Evolutionary conservation across 257 asterid genomes (phyloP), one percentile per base, ranked within the genome.

Genomic region (Solanum pimpinellifolium): DNA sequence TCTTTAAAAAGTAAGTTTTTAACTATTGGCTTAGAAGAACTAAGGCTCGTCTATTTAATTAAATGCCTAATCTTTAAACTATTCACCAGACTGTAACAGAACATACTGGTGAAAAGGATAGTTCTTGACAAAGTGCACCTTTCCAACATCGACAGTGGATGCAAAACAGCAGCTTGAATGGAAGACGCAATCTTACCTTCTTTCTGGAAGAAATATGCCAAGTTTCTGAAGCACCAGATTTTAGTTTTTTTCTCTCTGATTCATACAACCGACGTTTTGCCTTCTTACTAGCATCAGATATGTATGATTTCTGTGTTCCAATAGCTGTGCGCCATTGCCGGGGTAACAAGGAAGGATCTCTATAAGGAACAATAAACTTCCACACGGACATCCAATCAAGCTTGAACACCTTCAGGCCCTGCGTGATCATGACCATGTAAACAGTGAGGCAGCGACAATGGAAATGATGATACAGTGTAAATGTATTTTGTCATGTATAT

Each of bases 261-360:
- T 95, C 95, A 91, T 92, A 91, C 76, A 92, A 84, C 49, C 93
- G 96, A 49, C 99, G 93, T 88, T 93, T 93, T 59, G 92, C 98
- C 86, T 92, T 97, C 89, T 90, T 94, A 88, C 69, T 90, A 83
- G 94, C 97, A 92, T 96, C 98, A 80, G 93, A 90, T 92, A 93
- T 96, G 85, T 97, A 97, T 56, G 98, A 95, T 90, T 93, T 97
- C 89, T 97, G 99, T 83, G 99, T 95, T 83, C 99, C 99, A 86
- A 87, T 90, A 87, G 99, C 99, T 90, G 93, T 93, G 78, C 99
- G 97, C 98, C 98, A 97, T 88, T 94, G 99, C 88, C 99, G 93
- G 85, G 98, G 99, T 89, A 97, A 93, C 92, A 97, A 87, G 84
- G 97, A 94, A 80, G 99, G 99, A 90, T 97, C 99, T 94, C 99